Evolutionary conservation across 768 basidiomycete genomes (phyloP).

Genomic region (Podaxis mareebaensis): DNA sequence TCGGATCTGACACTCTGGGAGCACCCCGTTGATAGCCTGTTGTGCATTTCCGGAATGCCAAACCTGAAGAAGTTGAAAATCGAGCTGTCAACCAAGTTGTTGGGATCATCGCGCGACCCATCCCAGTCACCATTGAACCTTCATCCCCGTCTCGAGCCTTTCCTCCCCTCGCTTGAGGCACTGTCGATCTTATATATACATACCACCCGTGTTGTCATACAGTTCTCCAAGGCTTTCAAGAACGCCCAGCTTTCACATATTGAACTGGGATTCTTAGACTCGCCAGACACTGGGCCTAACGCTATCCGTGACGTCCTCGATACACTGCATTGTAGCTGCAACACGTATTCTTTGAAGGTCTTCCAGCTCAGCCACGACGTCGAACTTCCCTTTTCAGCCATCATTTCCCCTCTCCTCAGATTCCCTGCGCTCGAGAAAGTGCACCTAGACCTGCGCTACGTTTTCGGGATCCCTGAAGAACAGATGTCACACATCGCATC

Average conservation of each 20-base stretch:
- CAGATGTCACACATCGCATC: background rate
- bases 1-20: too few relatives aligned
- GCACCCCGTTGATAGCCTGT: too few relatives aligned
- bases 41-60: too few relatives aligned
- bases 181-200: background rate
- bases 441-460: background rate
- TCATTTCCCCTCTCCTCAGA: background rate
- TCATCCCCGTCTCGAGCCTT: background rate
- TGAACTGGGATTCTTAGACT: background rate
- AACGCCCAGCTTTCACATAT: background rate
- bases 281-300: background rate
- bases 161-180: background rate
- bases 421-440: background rate
- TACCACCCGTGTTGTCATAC: background rate
- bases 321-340: background rate
- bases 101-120: too few relatives aligned
- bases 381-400: background rate
- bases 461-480: background rate
- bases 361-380: background rate
- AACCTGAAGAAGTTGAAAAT: too few relatives aligned
- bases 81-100: too few relatives aligned
- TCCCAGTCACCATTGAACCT: background rate
- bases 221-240: background rate
- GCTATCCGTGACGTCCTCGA: background rate
- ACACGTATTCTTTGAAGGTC: background rate